Base-by-base conservation (phyloP, 495 filamentous ascomycete genomes). In the Aspergillus mulundensis region DNA sequence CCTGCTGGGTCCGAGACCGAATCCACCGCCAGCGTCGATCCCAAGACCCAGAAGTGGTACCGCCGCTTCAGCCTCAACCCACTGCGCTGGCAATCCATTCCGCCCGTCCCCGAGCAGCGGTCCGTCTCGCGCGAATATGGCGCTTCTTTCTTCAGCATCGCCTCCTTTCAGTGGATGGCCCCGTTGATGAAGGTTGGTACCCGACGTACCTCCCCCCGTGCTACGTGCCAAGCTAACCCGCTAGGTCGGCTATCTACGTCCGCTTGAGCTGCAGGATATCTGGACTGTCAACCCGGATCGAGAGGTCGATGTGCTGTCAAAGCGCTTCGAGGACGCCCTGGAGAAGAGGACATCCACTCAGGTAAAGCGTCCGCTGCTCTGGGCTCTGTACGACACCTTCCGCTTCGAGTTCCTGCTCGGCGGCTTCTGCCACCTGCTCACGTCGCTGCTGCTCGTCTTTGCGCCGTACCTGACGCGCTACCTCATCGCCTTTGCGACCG, bases 311-410 rank as follows among this genome's bases (percentile, higher is more conserved):
- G 66, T 82, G 5, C 65, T 96, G 63, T 82, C 87, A 10, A 66
- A 68, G 7, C 87, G 81, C 61, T 70, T 94, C 21, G 73, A 82
- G 20, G 77, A 73, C 32, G 82, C 87, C 0, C 89, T 96, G 62
- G 71, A 87, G 54, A 79, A 75, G 50, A 81, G 91, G 6, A 76
- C 82, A 6, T 77, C 76, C 34, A 75, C 81, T 21, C 88, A 89
- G 21, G 82, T 84, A 36, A 87, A 89, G 61, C 81, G 87, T 54
- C 88, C 92, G 0, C 74, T 98, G 11, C 61, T 89, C 11, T 87
- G 83, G 75, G 89, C 93, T 6, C 63, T 98, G 46, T 88, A 94
- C 69, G 92, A 97, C 58, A 90, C 89, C 2, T 95, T 94, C 77
- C 84, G 86, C 60, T 72, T 76, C 54, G 92, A 97, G 64, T 95